Conservation (phyloP, 768 basidiomycete species). For the Cubamyces lactineus region DNA sequence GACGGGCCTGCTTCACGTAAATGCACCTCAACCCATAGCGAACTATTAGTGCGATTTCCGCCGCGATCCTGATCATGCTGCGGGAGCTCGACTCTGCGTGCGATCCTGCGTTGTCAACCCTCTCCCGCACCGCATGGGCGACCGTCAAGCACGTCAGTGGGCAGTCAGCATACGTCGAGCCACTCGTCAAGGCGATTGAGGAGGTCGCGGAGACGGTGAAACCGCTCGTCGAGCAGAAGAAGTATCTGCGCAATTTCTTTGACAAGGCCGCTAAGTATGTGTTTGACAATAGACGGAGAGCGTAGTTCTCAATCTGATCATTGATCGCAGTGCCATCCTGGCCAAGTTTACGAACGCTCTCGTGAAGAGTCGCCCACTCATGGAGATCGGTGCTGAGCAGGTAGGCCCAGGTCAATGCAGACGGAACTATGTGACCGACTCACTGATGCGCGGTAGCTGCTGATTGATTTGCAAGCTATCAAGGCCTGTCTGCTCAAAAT, state of each 20-base stretch:
- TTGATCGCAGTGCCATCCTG: slow-evolving; percentile 64
- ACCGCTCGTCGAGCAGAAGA: slow-evolving; percentile 90
- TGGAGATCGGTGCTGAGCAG: slow-evolving; percentile 96
- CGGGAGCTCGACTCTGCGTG: slow-evolving; percentile 85
- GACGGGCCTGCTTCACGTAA: background rate
- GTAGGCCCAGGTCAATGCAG: slow-evolving; percentile 55
- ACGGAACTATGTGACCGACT: background rate
- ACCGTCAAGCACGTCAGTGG: slow-evolving; percentile 83
- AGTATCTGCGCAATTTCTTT: slow-evolving; percentile 88
- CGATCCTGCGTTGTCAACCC: slow-evolving; percentile 76
- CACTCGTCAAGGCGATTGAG: slow-evolving; percentile 74
- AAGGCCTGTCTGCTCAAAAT: slow-evolving; percentile 83
- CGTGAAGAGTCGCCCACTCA: slow-evolving; percentile 87
- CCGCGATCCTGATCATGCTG: slow-evolving; percentile 77
- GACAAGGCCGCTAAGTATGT: slow-evolving; percentile 90
- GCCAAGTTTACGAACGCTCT: slow-evolving; percentile 88
- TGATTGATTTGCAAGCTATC: slow-evolving; percentile 89
- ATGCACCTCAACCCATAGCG: background rate
- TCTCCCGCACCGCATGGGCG: slow-evolving; percentile 81
- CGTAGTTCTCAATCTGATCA: background rate
- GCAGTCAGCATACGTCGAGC: slow-evolving; percentile 78
- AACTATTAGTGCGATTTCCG: slow-evolving; percentile 65
- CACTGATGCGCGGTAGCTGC: slow-evolving; percentile 49
- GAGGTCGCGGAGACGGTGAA: slow-evolving; percentile 77
- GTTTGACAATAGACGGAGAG: background rate